These are phyloP conservation scores for Emergomyces orientalis DNA, from an alignment of 2,329 filamentous ascomycete species.

Conservation along the genomic window DNA sequence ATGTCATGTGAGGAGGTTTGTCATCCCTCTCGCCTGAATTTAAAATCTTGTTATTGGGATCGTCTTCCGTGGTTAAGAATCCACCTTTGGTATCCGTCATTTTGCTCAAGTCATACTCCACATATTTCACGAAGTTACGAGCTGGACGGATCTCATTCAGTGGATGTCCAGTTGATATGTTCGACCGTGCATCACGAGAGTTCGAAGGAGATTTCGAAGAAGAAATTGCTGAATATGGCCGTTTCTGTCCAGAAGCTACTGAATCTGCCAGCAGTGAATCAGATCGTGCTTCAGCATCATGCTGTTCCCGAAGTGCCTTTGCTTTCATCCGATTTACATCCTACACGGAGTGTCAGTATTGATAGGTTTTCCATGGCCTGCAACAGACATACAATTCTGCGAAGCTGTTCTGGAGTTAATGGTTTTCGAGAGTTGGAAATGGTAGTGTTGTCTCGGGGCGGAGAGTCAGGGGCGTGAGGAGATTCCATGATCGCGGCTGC, in stretches of 20 bases:
- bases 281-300: slow-evolving; percentile 52
- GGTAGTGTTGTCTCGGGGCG: not conserved
- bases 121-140: slow-evolving; percentile 83
- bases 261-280: slow-evolving; percentile 27
- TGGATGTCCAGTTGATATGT: slow-evolving; percentile 27
- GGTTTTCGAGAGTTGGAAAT: slow-evolving; percentile 32
- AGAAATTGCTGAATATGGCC: slow-evolving; percentile 54
- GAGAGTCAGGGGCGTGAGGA: not conserved
- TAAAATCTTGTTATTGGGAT: slow-evolving; percentile 76
- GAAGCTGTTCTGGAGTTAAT: slow-evolving; percentile 53
- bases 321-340: slow-evolving; percentile 82
- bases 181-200: slow-evolving; percentile 58
- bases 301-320: slow-evolving; percentile 71
- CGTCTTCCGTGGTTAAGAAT: slow-evolving; percentile 82
- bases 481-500: not conserved
- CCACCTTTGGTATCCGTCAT: slow-evolving; percentile 98
- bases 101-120: slow-evolving; percentile 95
- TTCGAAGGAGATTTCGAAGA: slow-evolving; percentile 46
- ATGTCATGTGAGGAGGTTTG: slow-evolving; percentile 78
- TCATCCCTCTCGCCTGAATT: slow-evolving; percentile 48
- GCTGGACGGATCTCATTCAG: slow-evolving; percentile 58
- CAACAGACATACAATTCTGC: slow-evolving; percentile 41
- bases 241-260: slow-evolving; percentile 59
- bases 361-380: not conserved
- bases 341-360: slow-evolving; percentile 36